A percentile compares a stretch with the other conserved stretches of the same genome.
Evolutionary conservation across 805 yeast genomes (phyloP).

Genomic region (Priceomyces carsonii): DNA sequence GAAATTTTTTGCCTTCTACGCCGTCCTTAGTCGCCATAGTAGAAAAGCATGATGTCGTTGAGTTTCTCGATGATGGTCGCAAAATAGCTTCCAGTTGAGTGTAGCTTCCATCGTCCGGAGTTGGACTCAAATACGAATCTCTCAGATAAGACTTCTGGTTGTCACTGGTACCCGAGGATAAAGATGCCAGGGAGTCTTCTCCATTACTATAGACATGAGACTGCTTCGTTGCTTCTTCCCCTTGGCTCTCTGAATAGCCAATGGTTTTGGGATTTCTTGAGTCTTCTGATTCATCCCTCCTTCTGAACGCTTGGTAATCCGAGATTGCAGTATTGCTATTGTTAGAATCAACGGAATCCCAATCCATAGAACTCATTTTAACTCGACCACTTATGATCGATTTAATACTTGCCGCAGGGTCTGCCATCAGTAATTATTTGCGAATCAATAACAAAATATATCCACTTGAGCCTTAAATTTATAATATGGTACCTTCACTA

Average conservation of each 20-base stretch:
- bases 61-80: slow-evolving; percentile 60
- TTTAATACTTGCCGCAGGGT: slow-evolving; percentile 44
- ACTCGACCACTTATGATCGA: slow-evolving; percentile 38
- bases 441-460: too few species aligned
- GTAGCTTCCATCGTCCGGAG: slow-evolving; percentile 6
- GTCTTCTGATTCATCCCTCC: slow-evolving; percentile 17
- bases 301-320: slow-evolving; percentile 15
- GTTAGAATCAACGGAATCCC: too few species aligned
- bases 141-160: slow-evolving; percentile 15
- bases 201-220: slow-evolving; percentile 2
- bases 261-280: too few species aligned
- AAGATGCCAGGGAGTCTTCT: slow-evolving; percentile 17
- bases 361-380: slow-evolving; percentile 26
- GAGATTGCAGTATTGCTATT: slow-evolving; percentile 1
- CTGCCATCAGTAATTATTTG: too few species aligned
- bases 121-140: slow-evolving; percentile 2
- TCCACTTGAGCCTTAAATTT: too few species aligned
- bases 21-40: slow-evolving; percentile 78
- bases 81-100: slow-evolving; percentile 33
- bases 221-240: slow-evolving; percentile 7
- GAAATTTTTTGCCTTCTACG: slow-evolving; percentile 60
- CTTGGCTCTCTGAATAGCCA: slow-evolving; percentile 21
- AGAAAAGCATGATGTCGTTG: slow-evolving; percentile 67
- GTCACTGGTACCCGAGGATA: slow-evolving; percentile 26
- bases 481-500: too few species aligned